Base-by-base conservation (phyloP, 345 rosid species). In the Gossypium sturtianum region DNA sequence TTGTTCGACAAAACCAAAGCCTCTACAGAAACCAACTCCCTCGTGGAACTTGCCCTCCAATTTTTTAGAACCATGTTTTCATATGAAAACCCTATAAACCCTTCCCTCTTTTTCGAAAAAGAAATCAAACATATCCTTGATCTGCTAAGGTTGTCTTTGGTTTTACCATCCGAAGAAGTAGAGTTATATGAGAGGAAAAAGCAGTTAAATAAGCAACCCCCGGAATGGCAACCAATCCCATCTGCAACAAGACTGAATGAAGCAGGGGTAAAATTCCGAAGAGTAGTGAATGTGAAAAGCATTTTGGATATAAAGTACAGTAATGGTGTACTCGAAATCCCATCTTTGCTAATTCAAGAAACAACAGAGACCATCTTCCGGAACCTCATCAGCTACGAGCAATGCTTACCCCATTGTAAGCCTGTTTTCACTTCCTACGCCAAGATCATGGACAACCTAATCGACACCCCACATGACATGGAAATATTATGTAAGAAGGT, bases 371-470 rank as follows among this genome's bases (percentile, higher is more conserved):
- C 80, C 1, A 54, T 81, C 56, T 72, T 79, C 16, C 64, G 82
- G 12, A 84, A 84, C 66, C 74, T 84, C 47, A 76, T 81, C 3
- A 84, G 80, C 12, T 84, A 56, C 34, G 86, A 83, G 74, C 83
- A 83, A 66, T 71, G 81, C 53, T 70, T 3, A 0, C 73, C 45
- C 3, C 27, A 34, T 53, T 70, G 73, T 15, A 1, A 0, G 1
- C 58, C 48, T 0, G 3, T 15, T 3, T 0, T 52, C 27, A 70
- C 25, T 15, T 70, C 48, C 3, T 70, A 52, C 7, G 73, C 62
- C 25, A 70, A 16, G 13, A 4, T 70, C 45, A 1, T 70, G 25
- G 58, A 49, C 15, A 48, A 68, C 19, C 73, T 69, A 0, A 51
- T 69, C 9, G 20, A 69, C 59, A 69, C 60, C 0, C 3, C 41